Conservation (phyloP, 371 early-diverging fungal genomes). For the Fennellomyces sp. region DNA sequence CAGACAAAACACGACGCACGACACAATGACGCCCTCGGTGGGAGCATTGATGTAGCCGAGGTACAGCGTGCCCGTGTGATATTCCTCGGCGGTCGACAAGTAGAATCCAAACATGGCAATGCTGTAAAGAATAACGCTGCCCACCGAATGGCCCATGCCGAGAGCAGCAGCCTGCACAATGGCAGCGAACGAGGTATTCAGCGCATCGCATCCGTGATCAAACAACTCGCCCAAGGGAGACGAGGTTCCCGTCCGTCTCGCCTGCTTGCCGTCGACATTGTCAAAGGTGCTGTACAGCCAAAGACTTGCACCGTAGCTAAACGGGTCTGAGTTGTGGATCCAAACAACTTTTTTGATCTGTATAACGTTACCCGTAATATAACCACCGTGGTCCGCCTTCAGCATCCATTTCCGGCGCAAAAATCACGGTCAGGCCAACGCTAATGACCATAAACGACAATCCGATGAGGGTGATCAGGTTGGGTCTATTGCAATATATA, state of each 20-base stretch:
- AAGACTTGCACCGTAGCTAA: conserved; percentile 78
- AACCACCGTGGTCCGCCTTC: conserved; percentile 47
- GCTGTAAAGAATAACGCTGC: conserved; percentile 63
- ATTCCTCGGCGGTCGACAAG: conserved; percentile 95
- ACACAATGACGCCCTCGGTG: conserved; percentile 89
- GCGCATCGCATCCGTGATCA: conserved; percentile 93
- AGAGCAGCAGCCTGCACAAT: conserved; percentile 86
- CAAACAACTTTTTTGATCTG: background rate
- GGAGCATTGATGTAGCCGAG: conserved; percentile 96
- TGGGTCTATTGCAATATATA: conserved; percentile 71
- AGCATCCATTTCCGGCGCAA: conserved; percentile 36
- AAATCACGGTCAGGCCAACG: conserved; percentile 64
- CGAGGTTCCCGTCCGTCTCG: conserved; percentile 88
- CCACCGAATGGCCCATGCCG: conserved; percentile 79
- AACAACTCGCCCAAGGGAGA: conserved; percentile 97
- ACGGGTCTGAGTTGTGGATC: background rate
- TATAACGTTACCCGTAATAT: conserved; percentile 38
- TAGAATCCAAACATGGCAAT: conserved; percentile 86
- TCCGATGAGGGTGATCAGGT: conserved; percentile 95
- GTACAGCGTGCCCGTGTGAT: conserved; percentile 92
- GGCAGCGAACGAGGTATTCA: conserved; percentile 88
- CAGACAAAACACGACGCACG: conserved; percentile 69
- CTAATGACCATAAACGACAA: conserved; percentile 86
- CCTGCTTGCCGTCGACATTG: conserved; percentile 98
- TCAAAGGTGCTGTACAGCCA: conserved; percentile 98